phyloP scores from a whole-genome alignment of 805 yeast species.

The Danielia oregonensis region DNA sequence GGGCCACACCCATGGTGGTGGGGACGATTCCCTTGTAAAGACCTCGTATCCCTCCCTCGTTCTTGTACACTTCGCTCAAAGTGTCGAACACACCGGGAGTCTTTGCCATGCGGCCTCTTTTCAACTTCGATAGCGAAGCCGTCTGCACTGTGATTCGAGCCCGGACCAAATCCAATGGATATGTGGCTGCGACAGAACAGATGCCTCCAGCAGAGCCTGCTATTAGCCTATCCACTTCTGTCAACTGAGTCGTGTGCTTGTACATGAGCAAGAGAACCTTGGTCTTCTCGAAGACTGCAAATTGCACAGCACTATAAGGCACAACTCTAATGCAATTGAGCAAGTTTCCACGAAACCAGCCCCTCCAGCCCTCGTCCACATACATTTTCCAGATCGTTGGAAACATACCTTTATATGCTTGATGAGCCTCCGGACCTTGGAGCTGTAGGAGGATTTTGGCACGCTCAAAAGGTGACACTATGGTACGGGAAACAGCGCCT shows the following conservation, averaged over 20 bases:
- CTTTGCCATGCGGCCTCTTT: conserved; percentile 39
- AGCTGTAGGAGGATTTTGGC: conserved; percentile 89
- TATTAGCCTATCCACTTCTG: conserved; percentile 56
- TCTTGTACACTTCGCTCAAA: conserved; percentile 52
- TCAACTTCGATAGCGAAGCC: conserved; percentile 54
- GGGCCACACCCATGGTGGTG: conserved; percentile 93
- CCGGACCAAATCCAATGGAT: conserved; percentile 87
- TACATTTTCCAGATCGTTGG: conserved; percentile 76
- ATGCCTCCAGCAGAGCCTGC: conserved; percentile 85
- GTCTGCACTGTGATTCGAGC: conserved; percentile 89
- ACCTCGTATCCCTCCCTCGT: conserved; percentile 80
- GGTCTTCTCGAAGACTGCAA: conserved; percentile 70
- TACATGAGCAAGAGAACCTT: conserved; percentile 37
- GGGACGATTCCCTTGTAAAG: conserved; percentile 84
- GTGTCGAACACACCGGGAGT: conserved; percentile 74
- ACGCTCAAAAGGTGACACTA: conserved; percentile 92
- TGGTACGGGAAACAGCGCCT: conserved; percentile 82
- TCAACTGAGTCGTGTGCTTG: conserved; percentile 25
- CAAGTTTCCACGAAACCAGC: conserved; percentile 87
- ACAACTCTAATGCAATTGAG: conserved; percentile 85
- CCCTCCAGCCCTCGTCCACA: conserved; percentile 87
- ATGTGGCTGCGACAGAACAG: conserved; percentile 75
- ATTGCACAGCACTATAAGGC: conserved; percentile 94
- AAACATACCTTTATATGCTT: conserved; percentile 62
- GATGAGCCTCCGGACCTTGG: conserved; percentile 60